phyloP scores from a whole-genome alignment of 768 basidiomycete genomes.

The Agrocybe pediades region DNA sequence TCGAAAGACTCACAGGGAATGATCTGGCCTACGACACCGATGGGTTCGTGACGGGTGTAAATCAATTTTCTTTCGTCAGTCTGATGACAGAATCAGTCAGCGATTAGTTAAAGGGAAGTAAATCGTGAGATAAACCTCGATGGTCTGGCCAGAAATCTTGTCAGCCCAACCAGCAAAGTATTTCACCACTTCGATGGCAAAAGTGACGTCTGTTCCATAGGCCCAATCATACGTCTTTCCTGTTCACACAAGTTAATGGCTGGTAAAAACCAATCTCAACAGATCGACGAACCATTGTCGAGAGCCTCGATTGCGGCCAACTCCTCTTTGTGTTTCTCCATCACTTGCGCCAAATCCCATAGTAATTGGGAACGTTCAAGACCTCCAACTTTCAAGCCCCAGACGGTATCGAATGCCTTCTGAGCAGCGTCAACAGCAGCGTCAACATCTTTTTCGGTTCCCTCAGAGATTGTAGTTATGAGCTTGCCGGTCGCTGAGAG shows the following conservation, averaged over 20 bases:
- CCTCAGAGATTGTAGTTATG: conserved; percentile 59
- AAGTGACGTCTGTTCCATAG: conserved; percentile 48
- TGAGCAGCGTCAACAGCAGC: conserved; percentile 69
- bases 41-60: conserved; percentile 73
- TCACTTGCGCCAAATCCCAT: conserved; percentile 60
- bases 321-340: conserved; percentile 63
- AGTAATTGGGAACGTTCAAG: conserved; percentile 55
- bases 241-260: conserved; percentile 14
- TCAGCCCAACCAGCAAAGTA: conserved; percentile 94
- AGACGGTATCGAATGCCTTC: conserved; percentile 55
- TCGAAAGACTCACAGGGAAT: conserved; percentile 63
- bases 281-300: conserved; percentile 53
- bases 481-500: conserved; percentile 61
- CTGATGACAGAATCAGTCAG: conserved; percentile 43
- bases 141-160: conserved; percentile 70
- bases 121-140: conserved; percentile 45
- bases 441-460: conserved; percentile 72
- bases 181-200: conserved; percentile 51
- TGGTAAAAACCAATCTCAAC: background rate
- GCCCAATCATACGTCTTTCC: conserved; percentile 59
- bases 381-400: conserved; percentile 68
- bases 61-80: conserved; percentile 56
- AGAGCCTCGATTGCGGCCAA: conserved; percentile 75
- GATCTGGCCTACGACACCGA: conserved; percentile 56
- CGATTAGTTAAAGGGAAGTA: background rate